Conservation (phyloP, 768 basidiomycete species). For the Lenzites betulinus region DNA sequence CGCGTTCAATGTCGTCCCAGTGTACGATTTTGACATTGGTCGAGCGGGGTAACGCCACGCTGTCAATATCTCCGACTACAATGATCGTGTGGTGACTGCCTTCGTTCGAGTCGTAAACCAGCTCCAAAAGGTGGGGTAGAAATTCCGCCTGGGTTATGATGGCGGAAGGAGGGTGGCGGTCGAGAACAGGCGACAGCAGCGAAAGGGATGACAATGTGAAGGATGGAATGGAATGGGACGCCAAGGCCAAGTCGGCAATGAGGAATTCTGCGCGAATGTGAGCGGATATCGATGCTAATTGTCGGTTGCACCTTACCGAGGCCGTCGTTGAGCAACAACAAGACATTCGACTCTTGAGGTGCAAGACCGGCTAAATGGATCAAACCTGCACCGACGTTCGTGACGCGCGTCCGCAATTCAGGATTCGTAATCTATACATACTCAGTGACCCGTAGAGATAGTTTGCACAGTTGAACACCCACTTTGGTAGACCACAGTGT, state of each 20-base stretch:
- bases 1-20: slow-evolving; percentile 72
- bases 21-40: slow-evolving; percentile 57
- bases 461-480: not conserved
- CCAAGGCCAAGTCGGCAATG: slow-evolving; percentile 77
- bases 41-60: slow-evolving; percentile 47
- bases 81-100: slow-evolving; percentile 57
- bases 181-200: slow-evolving; percentile 65
- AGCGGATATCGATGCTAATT: slow-evolving; percentile 6
- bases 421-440: slow-evolving; percentile 68
- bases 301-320: slow-evolving; percentile 51
- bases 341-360: slow-evolving; percentile 62
- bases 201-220: slow-evolving; percentile 61
- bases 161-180: slow-evolving; percentile 66
- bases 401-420: slow-evolving; percentile 67
- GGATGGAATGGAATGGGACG: slow-evolving; percentile 66
- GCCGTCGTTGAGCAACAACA: slow-evolving; percentile 79
- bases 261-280: slow-evolving; percentile 64
- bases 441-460: not conserved
- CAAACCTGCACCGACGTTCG: slow-evolving; percentile 74
- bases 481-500: slow-evolving; percentile 84
- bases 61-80: slow-evolving; percentile 66
- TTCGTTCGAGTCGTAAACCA: slow-evolving; percentile 62
- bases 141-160: slow-evolving; percentile 72
- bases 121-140: slow-evolving; percentile 69
- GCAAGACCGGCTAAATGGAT: slow-evolving; percentile 55